Conservation (phyloP, 2,329 filamentous ascomycete genomes). For the Chrysoporthe deuterocubensis region DNA sequence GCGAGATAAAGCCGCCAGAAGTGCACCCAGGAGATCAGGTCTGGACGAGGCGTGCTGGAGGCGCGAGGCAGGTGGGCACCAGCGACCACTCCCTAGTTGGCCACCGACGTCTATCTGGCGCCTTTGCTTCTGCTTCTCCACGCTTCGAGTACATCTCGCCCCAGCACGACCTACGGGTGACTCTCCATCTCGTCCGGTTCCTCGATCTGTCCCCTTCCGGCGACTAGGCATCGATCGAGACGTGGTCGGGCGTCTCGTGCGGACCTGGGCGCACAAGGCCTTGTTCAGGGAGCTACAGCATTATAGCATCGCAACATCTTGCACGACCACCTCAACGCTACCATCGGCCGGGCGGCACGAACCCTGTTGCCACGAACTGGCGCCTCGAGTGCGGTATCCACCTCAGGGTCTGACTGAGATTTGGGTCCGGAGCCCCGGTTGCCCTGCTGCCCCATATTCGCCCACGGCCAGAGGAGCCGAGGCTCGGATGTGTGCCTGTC, state of each 20-base stretch:
- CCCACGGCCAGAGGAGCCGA: conserved; percentile 5
- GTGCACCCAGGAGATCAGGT: neutral
- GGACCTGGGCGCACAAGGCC: neutral
- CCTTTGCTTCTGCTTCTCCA: neutral
- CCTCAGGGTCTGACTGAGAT: neutral
- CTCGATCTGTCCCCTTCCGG: too few relatives aligned
- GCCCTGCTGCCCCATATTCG: neutral
- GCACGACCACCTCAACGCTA: neutral
- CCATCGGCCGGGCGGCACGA: neutral
- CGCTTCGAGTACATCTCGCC: too few relatives aligned
- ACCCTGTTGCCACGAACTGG: neutral
- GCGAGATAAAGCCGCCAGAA: neutral
- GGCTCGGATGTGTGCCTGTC: conserved; percentile 11
- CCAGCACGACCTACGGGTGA: too few relatives aligned
- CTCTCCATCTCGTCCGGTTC: too few relatives aligned
- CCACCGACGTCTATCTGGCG: neutral
- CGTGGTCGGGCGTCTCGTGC: too few relatives aligned
- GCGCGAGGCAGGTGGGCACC: too few relatives aligned
- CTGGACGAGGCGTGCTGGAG: too few relatives aligned
- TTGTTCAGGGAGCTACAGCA: neutral
- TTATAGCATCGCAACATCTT: neutral
- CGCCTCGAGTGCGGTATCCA: too few relatives aligned
- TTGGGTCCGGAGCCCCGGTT: neutral
- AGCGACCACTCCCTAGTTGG: too few relatives aligned
- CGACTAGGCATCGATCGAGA: too few relatives aligned